Evolutionary conservation across 768 basidiomycete genomes (phyloP).

Genomic region (Psilocybe subaeruginosa): DNA sequence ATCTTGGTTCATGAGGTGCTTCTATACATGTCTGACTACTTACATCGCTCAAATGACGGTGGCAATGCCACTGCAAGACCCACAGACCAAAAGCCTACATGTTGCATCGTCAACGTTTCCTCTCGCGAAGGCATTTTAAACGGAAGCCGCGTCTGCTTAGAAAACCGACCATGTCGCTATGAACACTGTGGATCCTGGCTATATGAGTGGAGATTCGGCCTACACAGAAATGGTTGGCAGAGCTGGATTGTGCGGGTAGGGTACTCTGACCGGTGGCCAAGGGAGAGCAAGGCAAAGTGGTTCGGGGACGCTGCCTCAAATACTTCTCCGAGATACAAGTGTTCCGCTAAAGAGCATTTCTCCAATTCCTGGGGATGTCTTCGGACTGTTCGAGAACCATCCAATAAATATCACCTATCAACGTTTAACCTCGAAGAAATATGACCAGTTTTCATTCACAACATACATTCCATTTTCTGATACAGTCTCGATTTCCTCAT

Average conservation of each 20-base stretch:
- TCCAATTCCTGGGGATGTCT: too few species aligned
- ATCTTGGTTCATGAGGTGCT: conserved; percentile 37
- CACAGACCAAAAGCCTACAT: conserved; percentile 13
- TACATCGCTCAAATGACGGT: not conserved
- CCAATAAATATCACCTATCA: not conserved
- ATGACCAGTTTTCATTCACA: not conserved
- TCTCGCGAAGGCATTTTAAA: conserved; percentile 41
- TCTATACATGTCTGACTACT: conserved; percentile 23
- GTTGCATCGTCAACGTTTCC: conserved; percentile 37
- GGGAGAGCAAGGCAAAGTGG: conserved; percentile 29
- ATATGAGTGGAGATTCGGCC: conserved; percentile 37
- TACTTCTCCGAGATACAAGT: conserved; percentile 30
- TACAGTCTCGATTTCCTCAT: too few species aligned
- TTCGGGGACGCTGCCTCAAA: conserved; percentile 39
- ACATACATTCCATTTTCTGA: too few species aligned
- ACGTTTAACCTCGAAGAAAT: too few species aligned
- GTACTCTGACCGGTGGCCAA: conserved; percentile 35
- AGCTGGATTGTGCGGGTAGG: conserved; percentile 33
- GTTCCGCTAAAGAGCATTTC: not conserved
- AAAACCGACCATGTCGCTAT: conserved; percentile 30
- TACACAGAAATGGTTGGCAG: conserved; percentile 30
- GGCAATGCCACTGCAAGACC: not conserved
- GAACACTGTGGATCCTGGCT: conserved; percentile 39
- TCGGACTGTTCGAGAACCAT: too few species aligned
- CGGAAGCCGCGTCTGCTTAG: conserved; percentile 33